Evolutionary conservation across 805 yeast genomes (phyloP).

Genomic region (Soucietia sequanensis): DNA sequence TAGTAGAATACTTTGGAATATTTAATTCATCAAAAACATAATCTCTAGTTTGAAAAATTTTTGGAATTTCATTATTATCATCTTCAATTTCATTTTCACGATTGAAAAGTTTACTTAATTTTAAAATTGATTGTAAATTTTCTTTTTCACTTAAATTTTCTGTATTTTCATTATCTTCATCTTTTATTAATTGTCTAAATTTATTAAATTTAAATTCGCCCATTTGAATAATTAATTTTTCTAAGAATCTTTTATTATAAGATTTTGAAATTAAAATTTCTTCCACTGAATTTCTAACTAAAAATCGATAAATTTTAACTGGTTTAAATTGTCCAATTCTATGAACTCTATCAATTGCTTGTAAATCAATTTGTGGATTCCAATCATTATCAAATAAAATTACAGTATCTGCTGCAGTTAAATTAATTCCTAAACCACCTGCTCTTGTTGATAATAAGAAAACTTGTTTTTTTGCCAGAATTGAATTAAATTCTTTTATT

Average conservation of each 20-base stretch:
- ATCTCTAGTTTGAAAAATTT: too few relatives aligned
- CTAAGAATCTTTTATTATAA: slow-evolving; percentile 75
- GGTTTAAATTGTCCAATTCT: slow-evolving; percentile 89
- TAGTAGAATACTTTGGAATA: slow-evolving; percentile 3
- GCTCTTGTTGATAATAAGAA: slow-evolving; percentile 88
- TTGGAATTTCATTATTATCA: too few relatives aligned
- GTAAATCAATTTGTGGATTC: slow-evolving; percentile 96
- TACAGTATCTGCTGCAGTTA: slow-evolving; percentile 86
- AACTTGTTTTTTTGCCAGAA: slow-evolving; percentile 31
- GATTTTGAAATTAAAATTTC: slow-evolving; percentile 78
- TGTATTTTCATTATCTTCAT: slow-evolving; percentile 12
- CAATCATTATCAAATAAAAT: slow-evolving; percentile 90
- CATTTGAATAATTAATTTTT: slow-evolving; percentile 57
- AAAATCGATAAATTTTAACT: slow-evolving; percentile 76
- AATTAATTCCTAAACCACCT: slow-evolving; percentile 90
- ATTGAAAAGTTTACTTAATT: slow-evolving; percentile 1
- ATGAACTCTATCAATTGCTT: slow-evolving; percentile 95
- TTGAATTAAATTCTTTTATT: slow-evolving; percentile 50
- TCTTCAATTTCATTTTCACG: slow-evolving; percentile 9
- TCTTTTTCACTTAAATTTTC: slow-evolving; percentile 1
- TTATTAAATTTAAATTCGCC: slow-evolving; percentile 36
- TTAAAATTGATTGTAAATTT: slow-evolving; percentile 13
- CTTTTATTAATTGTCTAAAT: slow-evolving; percentile 19
- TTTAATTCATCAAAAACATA: slow-evolving; percentile 5
- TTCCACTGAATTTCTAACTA: slow-evolving; percentile 78